Base-by-base conservation (phyloP, 192 early-diverging fungal species). In the Coemansia aciculifera region DNA sequence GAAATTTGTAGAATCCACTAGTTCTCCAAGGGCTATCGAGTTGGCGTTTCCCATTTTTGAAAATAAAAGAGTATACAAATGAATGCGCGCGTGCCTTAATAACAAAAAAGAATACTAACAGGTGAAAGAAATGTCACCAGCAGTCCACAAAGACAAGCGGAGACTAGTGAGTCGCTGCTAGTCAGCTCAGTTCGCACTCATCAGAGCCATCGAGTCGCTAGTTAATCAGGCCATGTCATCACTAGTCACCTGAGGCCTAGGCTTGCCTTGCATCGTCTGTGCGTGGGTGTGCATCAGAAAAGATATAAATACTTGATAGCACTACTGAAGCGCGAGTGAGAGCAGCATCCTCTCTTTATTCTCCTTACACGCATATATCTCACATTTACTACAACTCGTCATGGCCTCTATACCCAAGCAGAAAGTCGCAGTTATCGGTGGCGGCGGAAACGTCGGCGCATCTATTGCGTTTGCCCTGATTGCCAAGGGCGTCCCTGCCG, bases 371-470 rank as follows among this genome's bases (percentile, higher is more conserved):
- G 6, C 4, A 12, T n/a, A 52, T 48, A 23, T 29, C 3, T 12
- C 10, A 60, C 24, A 12, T 39, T 38, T 7, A 38, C 32, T 31
- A 17, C 8, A 39, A 3, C 31, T 36, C 3, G 36, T 17, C 56
- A 74, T 75, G 74, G 11, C 79, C 21, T 49, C 72, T 9, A 51
- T 71, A 15, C 74, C 75, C 39, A 62, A 48, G 54, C 67, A 82
- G 2, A 71, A 75, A 21, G 84, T 91, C 34, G 86, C 92, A 31
- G 84, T 93, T 62, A 87, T 92, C 49, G 81, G 81, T 32, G 92
- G 92, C 60, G 89, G 90, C 52, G 92, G 92, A 54, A 88, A 88
- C 52, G 92, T 93, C 49, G 92, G 92, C 29, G 86, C 92, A 3
- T 77, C 90, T 21, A 89, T 86, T 23, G 90, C 90, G 5, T 92